Base-by-base conservation (phyloP, 768 basidiomycete genomes). In the Boletus vermiculosoides region DNA sequence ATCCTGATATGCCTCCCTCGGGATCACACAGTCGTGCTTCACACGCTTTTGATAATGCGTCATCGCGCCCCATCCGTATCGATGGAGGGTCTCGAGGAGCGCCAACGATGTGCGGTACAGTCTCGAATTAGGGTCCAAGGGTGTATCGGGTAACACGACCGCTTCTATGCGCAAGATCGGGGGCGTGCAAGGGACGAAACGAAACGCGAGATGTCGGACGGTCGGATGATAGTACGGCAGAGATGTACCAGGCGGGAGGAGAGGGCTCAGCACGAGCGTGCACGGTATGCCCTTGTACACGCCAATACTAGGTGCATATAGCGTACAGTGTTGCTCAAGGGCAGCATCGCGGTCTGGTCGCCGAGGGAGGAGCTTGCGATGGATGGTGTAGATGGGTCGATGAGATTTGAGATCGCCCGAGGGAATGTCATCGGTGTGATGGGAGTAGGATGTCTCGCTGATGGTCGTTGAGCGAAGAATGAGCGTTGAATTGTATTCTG, bases 201-300 rank as follows among this genome's bases (percentile, higher is more conserved):
- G 83, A 67, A 95, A 93, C 0, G 91, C 93, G 34, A 98, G 77
- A 57, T 89, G 87, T 3, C 71, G 74, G 10, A 96, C 91, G 2
- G 86, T 65, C 0, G 96, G 96, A 64, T 98, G 94, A 65, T 96
- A 98, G 66, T 92, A 98, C 0, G 96, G 96, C 3, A 97, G 73
- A 1, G 75, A 53, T 3, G 69, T 71, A 8, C 78, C 81, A 0
- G 69, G 58, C 13, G 70, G 62, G 47, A 81, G 47, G 50, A 90
- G 76, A 0, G 89, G 88, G 0, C 82, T 88, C 16, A 91, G 68
- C 41, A 88, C 73, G 22, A 91, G 75, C 2, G 71, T 66, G 40
- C 66, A 71, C 16, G 77, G 65, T 52, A 64, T 58, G 16, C 63
- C 72, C 15, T 63, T 57, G 22, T 67, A 47, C 12, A 67, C 57